Conservation (phyloP, 1,139 yeast genomes). For the Meyerozyma elateridarum region DNA sequence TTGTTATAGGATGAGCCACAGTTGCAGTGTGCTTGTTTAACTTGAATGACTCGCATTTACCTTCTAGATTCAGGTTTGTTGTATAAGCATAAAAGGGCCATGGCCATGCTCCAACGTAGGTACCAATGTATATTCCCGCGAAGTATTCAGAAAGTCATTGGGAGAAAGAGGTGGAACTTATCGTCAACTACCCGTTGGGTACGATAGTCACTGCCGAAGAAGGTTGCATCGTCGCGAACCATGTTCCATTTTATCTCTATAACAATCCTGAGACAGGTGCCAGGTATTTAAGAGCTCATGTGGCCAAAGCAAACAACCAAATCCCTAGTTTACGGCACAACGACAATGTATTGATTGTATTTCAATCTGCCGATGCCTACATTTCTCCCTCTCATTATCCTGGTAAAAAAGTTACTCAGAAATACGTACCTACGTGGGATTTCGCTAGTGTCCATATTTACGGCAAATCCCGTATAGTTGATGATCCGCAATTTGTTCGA, state of each 20-base stretch:
- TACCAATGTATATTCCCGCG: conserved; percentile 3
- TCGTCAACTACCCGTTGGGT: conserved; percentile 48
- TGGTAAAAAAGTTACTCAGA: conserved; percentile 53
- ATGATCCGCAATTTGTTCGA: conserved; percentile 44
- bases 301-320: conserved; percentile 54
- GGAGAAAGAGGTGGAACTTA: conserved; percentile 39
- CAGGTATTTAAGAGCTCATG: conserved; percentile 48
- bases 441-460: conserved; percentile 57
- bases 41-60: too few species aligned
- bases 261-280: conserved; percentile 35
- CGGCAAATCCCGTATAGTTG: conserved; percentile 48
- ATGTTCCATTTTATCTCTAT: conserved; percentile 50
- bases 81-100: not conserved
- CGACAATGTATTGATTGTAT: conserved; percentile 46
- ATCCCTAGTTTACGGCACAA: conserved; percentile 37
- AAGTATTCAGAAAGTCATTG: conserved; percentile 28
- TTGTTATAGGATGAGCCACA: too few species aligned
- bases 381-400: conserved; percentile 61
- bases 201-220: conserved; percentile 43
- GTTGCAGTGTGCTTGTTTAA: too few species aligned
- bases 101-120: too few species aligned
- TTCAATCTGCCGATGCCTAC: conserved; percentile 52
- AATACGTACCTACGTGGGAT: conserved; percentile 72
- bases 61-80: too few species aligned
- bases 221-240: conserved; percentile 47